These are phyloP conservation scores for Catenaria anguillulae DNA, from an alignment of 371 early-diverging fungal species.

Conservation along the genomic window DNA sequence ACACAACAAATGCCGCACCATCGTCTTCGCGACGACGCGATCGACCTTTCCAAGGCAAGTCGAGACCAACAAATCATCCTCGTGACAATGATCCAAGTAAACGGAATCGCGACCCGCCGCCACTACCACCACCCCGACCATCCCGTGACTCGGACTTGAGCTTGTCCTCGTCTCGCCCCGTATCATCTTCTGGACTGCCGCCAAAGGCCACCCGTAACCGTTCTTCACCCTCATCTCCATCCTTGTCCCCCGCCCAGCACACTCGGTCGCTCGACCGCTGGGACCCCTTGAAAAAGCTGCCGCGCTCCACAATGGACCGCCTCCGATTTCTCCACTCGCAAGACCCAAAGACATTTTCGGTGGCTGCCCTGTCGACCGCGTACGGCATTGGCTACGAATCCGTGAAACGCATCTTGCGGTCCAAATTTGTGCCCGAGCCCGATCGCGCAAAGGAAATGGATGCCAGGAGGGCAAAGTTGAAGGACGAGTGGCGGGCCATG, in stretches of 20 bases:
- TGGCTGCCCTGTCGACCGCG: background rate
- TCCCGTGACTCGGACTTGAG: background rate
- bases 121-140: background rate
- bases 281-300: background rate
- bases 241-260: background rate
- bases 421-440: background rate
- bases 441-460: background rate
- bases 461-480: background rate
- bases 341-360: background rate
- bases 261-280: background rate
- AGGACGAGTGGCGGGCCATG: background rate
- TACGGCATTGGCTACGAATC: background rate
- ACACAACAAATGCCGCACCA: background rate
- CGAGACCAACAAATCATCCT: background rate
- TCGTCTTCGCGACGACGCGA: background rate
- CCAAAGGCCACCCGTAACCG: background rate
- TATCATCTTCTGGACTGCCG: background rate
- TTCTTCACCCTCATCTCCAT: background rate
- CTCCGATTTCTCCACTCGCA: constrained; percentile 1
- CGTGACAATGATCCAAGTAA: background rate
- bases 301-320: background rate
- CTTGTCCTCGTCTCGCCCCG: background rate
- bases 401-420: background rate
- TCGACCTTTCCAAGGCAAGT: background rate
- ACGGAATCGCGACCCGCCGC: background rate